These are phyloP conservation scores for Aspergillus ustus DNA, from an alignment of 2,329 filamentous ascomycete species.

Conservation along the genomic window DNA sequence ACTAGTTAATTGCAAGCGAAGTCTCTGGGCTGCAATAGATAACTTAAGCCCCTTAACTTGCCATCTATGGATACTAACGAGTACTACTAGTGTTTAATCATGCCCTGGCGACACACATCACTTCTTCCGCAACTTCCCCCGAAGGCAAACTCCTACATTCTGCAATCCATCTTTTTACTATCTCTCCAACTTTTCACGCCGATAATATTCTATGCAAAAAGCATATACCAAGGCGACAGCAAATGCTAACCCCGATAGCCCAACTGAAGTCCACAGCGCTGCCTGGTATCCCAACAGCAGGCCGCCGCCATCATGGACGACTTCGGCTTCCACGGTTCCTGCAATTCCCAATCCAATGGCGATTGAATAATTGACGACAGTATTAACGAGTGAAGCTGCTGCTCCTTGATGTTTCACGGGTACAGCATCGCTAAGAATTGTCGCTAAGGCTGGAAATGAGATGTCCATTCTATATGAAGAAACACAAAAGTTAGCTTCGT, in stretches of 20 bases:
- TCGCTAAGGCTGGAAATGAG: slow-evolving; percentile 65
- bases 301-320: slow-evolving; percentile 44
- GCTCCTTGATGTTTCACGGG: slow-evolving; percentile 55
- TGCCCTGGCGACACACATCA: neutral
- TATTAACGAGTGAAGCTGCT: slow-evolving; percentile 63
- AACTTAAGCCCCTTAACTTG: neutral
- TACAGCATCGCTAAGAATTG: slow-evolving; percentile 64
- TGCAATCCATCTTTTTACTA: neutral
- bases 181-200: neutral
- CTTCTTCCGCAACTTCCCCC: neutral
- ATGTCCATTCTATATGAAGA: slow-evolving; percentile 60
- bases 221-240: neutral
- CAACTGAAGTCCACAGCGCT: slow-evolving; percentile 37
- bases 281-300: slow-evolving; percentile 45
- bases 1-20: neutral
- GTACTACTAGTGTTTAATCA: neutral
- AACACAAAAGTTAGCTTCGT: neutral
- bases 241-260: neutral
- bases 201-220: neutral
- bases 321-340: slow-evolving; percentile 63
- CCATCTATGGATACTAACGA: too few species aligned
- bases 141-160: neutral
- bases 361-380: slow-evolving; percentile 71
- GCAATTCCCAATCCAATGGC: slow-evolving; percentile 70
- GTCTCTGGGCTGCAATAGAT: neutral